Conservation (phyloP, 2,329 filamentous ascomycete genomes). For the Ceratocystiopsis brevicomis region DNA sequence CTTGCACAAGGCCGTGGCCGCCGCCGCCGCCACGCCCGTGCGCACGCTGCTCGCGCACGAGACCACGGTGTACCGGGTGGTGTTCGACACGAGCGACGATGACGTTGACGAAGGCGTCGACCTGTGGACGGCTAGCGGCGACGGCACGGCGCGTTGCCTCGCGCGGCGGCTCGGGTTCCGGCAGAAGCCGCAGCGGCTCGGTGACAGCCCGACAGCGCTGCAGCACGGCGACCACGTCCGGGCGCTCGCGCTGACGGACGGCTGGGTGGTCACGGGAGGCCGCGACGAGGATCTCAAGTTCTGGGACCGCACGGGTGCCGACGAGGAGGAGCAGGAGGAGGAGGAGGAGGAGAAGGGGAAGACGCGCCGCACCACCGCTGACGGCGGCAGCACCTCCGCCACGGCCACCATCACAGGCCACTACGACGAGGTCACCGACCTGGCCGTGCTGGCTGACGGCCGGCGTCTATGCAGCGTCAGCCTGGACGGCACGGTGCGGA, state of each 20-base stretch:
- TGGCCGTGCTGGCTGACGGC: constrained; percentile 41
- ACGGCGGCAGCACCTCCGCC: too few relatives aligned
- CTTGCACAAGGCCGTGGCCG: neutral
- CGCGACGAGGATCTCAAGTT: constrained; percentile 81
- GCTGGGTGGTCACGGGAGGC: constrained; percentile 73
- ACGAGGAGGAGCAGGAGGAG: constrained; percentile 69
- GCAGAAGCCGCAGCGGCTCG: neutral
- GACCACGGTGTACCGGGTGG: constrained; percentile 69
- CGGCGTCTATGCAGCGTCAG: constrained; percentile 56
- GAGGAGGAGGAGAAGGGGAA: constrained; percentile 62
- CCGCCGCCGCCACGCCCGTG: neutral
- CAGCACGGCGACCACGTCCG: constrained; percentile 80
- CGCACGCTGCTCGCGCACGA: constrained; percentile 54
- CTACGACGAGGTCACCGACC: constrained; percentile 78
- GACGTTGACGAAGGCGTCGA: constrained; percentile 38
- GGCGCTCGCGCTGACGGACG: constrained; percentile 54
- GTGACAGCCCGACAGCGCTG: constrained; percentile 16
- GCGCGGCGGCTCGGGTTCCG: constrained; percentile 44
- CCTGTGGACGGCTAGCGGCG: constrained; percentile 83
- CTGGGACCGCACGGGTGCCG: constrained; percentile 65
- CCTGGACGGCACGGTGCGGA: constrained; percentile 76
- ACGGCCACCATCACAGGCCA: constrained; percentile 63
- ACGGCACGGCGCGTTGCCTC: constrained; percentile 72
- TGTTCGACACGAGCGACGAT: constrained; percentile 27
- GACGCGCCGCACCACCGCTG: constrained; percentile 11